These are phyloP conservation scores for Wickerhamomyces sp. DNA, from an alignment of 1,139 yeast genomes.

Conservation along the genomic window DNA sequence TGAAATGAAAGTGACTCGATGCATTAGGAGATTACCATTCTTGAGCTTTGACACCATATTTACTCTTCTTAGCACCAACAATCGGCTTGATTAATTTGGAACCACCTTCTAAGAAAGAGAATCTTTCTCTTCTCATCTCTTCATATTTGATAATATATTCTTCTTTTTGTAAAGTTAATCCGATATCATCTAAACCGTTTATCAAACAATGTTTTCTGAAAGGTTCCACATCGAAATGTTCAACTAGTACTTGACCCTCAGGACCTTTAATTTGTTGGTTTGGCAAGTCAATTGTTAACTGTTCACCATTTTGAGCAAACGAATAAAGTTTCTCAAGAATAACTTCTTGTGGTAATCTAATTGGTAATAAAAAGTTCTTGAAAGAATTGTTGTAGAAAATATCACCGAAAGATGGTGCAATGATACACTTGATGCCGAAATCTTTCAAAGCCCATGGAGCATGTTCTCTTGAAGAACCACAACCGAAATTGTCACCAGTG, in stretches of 20 bases:
- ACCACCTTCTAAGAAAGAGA: conserved; percentile 91
- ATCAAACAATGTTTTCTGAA: conserved; percentile 93
- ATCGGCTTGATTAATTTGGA: conserved; percentile 63
- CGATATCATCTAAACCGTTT: conserved; percentile 95
- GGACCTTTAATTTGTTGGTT: conserved; percentile 75
- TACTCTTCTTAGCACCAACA: conserved; percentile 64
- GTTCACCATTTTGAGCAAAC: conserved; percentile 66
- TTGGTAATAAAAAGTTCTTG: conserved; percentile 91
- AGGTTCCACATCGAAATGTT: conserved; percentile 78
- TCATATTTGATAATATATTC: conserved; percentile 70
- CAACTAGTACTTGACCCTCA: conserved; percentile 69
- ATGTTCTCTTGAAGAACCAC: conserved; percentile 98
- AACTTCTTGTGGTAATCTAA: conserved; percentile 73
- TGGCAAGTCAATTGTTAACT: conserved; percentile 78
- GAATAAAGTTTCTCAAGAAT: conserved; percentile 73
- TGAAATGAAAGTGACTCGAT: neutral
- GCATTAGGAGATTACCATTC: conserved; percentile 52
- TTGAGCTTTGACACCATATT: conserved; percentile 66
- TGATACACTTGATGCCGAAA: conserved; percentile 91
- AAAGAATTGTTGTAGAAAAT: conserved; percentile 95
- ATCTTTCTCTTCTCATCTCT: conserved; percentile 65
- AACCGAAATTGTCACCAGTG: conserved; percentile 95
- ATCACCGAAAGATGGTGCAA: conserved; percentile 98
- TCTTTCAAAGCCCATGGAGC: conserved; percentile 99
- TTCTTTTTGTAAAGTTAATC: conserved; percentile 90